Base-by-base conservation (phyloP, 2,329 filamentous ascomycete genomes). In the Cladosporium oxysporum region DNA sequence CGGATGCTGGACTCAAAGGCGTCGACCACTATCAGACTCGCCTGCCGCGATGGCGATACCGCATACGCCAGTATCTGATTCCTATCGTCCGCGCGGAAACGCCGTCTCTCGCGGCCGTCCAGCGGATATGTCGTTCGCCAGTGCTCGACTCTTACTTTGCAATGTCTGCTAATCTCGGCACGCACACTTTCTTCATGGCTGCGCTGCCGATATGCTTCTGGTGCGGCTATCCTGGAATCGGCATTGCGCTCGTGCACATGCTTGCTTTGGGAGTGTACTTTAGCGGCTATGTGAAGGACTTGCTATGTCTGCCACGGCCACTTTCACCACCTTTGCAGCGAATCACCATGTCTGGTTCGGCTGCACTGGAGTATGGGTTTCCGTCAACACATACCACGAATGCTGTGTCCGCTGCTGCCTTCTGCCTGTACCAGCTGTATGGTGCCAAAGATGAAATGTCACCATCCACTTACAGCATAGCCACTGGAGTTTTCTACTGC, bases 161-260 rank as follows among this genome's bases (percentile, higher is more conserved):
- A 60, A 92, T 96, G 70, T 96, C 93, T 0, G 95, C 95, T 69
- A 99, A 98, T 78, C 86, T 98, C 64, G 92, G 95, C 70, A 99
- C 95, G 0, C 95, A 99, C 80, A 99, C 95, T 0, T 98, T 97
- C 82, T 99, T 97, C 83, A 98, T 98, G 93, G 86, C 97, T 71
- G 90, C 92, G 66, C 82, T 99, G 74, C 95, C 95, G 6, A 92
- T 98, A 70, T 86, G 97, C 72, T 98, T 98, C 82, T 99, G 95
- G 95, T 97, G 92, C 74, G 94, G 94, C 63, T 91, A 93, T 79
- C 89, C 90, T 52, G 88, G 86, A 69, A 86, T 96, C 71, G 95
- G 92, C 64, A 90, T 95, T 82, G 93, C 90, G 55, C 75, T 80
- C 71, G 79, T 80, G 49, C 79, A 87, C 80, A 85, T 85, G 88